Percentiles rank a stretch among this genome's conserved stretches.
Evolutionary conservation across 306 rosid species (phyloP).

Genomic region (Hippophae rhamnoides): DNA sequence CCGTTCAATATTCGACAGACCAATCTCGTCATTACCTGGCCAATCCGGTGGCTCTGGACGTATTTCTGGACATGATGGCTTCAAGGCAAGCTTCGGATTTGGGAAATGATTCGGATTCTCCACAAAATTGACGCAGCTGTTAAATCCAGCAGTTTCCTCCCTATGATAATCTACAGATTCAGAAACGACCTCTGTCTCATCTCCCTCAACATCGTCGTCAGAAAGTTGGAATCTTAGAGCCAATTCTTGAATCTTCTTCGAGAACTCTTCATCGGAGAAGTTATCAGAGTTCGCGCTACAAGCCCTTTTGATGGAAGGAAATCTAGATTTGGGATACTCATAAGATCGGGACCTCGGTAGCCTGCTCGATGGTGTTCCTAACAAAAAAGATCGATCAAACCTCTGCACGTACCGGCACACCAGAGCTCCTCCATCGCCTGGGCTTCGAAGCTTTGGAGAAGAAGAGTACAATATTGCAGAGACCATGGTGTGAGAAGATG

Average conservation of each 20-base stretch:
- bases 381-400: slow-evolving; percentile 32
- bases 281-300: slow-evolving; percentile 55
- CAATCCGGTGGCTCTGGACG: slow-evolving; percentile 33
- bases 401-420: slow-evolving; percentile 25
- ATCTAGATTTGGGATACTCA: slow-evolving; percentile 13
- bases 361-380: slow-evolving; percentile 24
- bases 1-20: slow-evolving; percentile 53
- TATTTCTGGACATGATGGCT: slow-evolving; percentile 26
- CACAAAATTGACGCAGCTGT: slow-evolving; percentile 4
- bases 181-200: slow-evolving; percentile 13
- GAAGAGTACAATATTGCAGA: slow-evolving; percentile 37
- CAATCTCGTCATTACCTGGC: slow-evolving; percentile 35
- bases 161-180: not conserved
- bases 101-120: slow-evolving; percentile 3
- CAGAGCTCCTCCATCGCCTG: slow-evolving; percentile 19
- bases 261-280: slow-evolving; percentile 75
- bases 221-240: slow-evolving; percentile 49
- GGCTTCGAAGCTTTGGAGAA: slow-evolving; percentile 37
- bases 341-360: slow-evolving; percentile 37
- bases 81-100: too few species aligned
- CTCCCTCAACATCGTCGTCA: slow-evolving; percentile 8
- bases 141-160: slow-evolving; percentile 1
- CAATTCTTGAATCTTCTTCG: slow-evolving; percentile 59
- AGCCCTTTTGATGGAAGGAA: slow-evolving; percentile 26
- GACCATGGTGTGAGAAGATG: slow-evolving; percentile 52